These are phyloP conservation scores for Kodamaea anthophila DNA, from an alignment of 1,139 yeast genomes.

Conservation along the genomic window DNA sequence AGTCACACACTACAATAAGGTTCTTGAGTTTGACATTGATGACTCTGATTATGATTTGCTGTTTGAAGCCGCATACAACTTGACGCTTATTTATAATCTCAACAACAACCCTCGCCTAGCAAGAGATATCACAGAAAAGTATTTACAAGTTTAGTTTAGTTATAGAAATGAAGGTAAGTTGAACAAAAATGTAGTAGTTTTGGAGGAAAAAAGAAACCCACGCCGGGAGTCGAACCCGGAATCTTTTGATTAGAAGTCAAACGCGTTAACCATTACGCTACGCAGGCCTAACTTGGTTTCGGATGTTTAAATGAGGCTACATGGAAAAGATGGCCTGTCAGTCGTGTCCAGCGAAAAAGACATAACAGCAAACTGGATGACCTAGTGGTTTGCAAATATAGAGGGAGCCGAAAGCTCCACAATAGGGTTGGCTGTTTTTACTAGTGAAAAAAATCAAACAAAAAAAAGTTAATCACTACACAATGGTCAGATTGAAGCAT, in stretches of 20 bases:
- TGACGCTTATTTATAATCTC: slow-evolving; percentile 64
- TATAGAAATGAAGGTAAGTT: not conserved
- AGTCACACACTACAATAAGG: slow-evolving; percentile 62
- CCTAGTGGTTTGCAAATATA: no score
- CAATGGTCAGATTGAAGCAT: slow-evolving; percentile 84
- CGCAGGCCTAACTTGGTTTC: no score
- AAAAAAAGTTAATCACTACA: slow-evolving; percentile 6
- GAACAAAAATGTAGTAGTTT: not conserved
- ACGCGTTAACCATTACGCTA: slow-evolving; percentile 44
- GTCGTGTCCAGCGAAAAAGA: no score
- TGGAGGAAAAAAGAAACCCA: slow-evolving; percentile 21
- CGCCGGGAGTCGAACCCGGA: slow-evolving; percentile 45
- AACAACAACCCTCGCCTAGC: slow-evolving; percentile 71
- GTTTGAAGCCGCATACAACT: slow-evolving; percentile 81
- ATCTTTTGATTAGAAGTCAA: slow-evolving; percentile 43
- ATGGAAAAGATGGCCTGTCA: no score
- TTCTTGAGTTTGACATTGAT: slow-evolving; percentile 34
- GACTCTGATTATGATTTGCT: slow-evolving; percentile 48
- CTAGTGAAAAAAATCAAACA: not conserved
- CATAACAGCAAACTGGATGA: no score
- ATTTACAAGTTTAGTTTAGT: slow-evolving; percentile 39
- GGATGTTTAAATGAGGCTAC: no score
- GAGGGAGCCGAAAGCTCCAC: no score
- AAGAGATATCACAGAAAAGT: slow-evolving; percentile 53
- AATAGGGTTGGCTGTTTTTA: no score